Percentiles rank a stretch among this genome's conserved stretches.
These are phyloP conservation scores for Aspergillus steynii DNA, from an alignment of 495 filamentous ascomycete species.

Conservation along the genomic window DNA sequence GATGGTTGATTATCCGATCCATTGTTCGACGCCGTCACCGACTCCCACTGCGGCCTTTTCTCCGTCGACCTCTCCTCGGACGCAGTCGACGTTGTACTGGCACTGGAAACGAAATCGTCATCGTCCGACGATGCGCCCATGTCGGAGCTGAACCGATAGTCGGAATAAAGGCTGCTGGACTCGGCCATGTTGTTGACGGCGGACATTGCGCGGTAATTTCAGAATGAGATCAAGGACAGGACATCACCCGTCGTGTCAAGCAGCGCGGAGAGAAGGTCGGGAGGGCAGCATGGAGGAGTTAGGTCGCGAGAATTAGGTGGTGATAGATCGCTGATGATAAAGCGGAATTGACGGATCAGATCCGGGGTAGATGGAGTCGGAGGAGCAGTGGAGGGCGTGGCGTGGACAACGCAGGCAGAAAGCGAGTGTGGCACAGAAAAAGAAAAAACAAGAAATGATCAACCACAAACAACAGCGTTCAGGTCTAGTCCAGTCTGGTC, in stretches of 20 bases:
- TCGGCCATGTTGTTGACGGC: conserved; percentile 21
- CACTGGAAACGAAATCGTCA: conserved; percentile 36
- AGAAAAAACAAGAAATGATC: not conserved
- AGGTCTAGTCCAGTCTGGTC: no score
- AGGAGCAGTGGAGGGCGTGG: conserved; percentile 6
- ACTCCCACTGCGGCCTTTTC: conserved; percentile 31
- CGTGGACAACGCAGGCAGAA: conserved; percentile 17
- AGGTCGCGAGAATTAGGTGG: not conserved
- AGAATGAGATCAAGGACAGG: not conserved
- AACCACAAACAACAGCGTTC: not conserved
- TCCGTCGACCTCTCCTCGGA: conserved; percentile 16
- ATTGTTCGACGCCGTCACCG: conserved; percentile 8
- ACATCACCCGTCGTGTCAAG: conserved; percentile 1
- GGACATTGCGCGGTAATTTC: conserved; percentile 9
- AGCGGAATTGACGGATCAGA: conserved; percentile 13
- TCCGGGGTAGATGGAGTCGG: conserved; percentile 15
- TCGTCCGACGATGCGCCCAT: conserved; percentile 35
- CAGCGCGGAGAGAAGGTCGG: not conserved
- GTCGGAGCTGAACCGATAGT: conserved; percentile 27
- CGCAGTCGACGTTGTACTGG: conserved; percentile 30
- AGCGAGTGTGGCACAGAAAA: conserved; percentile 12
- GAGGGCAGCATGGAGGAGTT: conserved; percentile 2
- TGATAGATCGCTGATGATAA: conserved; percentile 4
- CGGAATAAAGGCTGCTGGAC: conserved; percentile 15
- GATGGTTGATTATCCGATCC: conserved; percentile 9